Evolutionary conservation across 371 early-diverging fungal species (phyloP).

Genomic region (Lichtheimia ornata): DNA sequence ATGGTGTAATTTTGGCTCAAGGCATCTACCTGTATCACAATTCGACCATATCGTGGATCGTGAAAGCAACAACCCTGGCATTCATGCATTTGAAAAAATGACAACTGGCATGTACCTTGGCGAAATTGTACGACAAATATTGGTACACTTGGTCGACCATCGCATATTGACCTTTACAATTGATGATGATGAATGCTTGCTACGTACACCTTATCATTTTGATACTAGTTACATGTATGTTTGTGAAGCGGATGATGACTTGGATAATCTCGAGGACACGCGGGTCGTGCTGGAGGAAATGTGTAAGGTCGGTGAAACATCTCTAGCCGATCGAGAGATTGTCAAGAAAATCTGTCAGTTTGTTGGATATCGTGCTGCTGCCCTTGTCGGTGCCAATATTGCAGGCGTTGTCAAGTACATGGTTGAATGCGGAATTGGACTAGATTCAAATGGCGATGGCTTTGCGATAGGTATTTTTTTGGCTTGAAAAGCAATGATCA

Average conservation of each 20-base stretch:
- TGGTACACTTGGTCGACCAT: conserved; percentile 72
- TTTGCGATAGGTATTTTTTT: conserved; percentile 43
- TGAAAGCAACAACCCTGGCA: conserved; percentile 69
- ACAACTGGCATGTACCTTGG: conserved; percentile 93
- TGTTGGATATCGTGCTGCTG: conserved; percentile 45
- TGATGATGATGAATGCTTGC: conserved; percentile 34
- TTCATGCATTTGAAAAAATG: conserved; percentile 91
- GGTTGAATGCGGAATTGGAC: conserved; percentile 31
- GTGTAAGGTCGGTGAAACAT: conserved; percentile 36
- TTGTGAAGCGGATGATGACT: conserved; percentile 43
- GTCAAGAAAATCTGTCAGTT: conserved; percentile 45
- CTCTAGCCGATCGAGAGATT: conserved; percentile 40
- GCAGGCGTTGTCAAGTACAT: conserved; percentile 45
- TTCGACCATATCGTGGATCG: conserved; percentile 81
- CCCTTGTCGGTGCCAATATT: conserved; percentile 40
- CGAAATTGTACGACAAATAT: conserved; percentile 80
- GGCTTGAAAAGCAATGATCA: neutral
- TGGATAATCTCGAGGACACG: conserved; percentile 38
- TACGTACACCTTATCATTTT: conserved; percentile 66
- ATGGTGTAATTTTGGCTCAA: conserved; percentile 76
- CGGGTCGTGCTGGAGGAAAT: conserved; percentile 48
- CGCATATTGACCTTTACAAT: conserved; percentile 66
- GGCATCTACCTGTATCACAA: conserved; percentile 75
- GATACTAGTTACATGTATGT: conserved; percentile 81
- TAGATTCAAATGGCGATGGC: conserved; percentile 29